Evolutionary conservation across 2,329 filamentous ascomycete species (phyloP).

Genomic region (Hymenoscyphus albidus): DNA sequence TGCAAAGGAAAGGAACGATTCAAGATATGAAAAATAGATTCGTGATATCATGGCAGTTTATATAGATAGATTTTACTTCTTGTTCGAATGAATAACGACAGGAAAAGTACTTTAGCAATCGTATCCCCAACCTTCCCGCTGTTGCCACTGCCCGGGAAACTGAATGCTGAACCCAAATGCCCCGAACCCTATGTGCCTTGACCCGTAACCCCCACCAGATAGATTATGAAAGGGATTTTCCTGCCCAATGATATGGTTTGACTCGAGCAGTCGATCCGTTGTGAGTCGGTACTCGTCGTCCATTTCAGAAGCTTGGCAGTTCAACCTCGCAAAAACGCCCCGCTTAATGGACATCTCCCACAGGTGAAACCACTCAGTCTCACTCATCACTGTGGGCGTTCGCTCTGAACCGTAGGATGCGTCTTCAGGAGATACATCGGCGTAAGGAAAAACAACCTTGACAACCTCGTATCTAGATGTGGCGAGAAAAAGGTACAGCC

Average conservation of each 20-base stretch:
- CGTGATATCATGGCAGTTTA: too few relatives aligned
- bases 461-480: constrained; percentile 66
- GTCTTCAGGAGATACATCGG: constrained; percentile 18
- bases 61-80: too few relatives aligned
- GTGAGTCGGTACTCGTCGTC: constrained; percentile 53
- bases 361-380: constrained; percentile 56
- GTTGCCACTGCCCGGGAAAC: constrained; percentile 11
- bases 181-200: neutral
- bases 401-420: constrained; percentile 13
- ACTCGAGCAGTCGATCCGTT: constrained; percentile 32
- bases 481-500: constrained; percentile 65
- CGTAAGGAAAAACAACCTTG: constrained; percentile 46
- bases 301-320: constrained; percentile 47
- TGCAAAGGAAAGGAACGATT: too few relatives aligned
- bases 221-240: neutral
- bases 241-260: neutral
- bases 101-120: neutral
- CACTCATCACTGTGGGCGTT: constrained; percentile 34
- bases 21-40: too few relatives aligned
- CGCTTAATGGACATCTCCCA: constrained; percentile 59
- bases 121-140: constrained; percentile 10
- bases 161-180: constrained; percentile 1
- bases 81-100: too few relatives aligned
- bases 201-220: neutral
- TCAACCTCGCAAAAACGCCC: constrained; percentile 52